Evolutionary conservation across 805 yeast species (phyloP), one percentile per base, ranked within the genome.

Genomic region (Maudiozyma turicensis): DNA sequence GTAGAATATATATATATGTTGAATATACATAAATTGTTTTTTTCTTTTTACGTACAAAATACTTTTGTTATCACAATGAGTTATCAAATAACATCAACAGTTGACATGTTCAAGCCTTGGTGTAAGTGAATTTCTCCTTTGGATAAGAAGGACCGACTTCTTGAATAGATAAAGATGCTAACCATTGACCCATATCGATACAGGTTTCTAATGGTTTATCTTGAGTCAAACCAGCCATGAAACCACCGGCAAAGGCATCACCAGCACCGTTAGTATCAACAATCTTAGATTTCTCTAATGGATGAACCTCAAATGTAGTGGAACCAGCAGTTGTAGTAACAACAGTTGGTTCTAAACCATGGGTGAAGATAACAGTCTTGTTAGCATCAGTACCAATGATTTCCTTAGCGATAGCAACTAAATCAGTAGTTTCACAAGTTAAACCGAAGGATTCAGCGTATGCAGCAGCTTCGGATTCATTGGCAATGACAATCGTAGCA

Each of bases 241-340:
- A 90, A 51, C 98, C 98, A 61, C 93, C 95, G 49, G 97, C 98
- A 65, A 91, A 91, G 11, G 97, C 96, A 67, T 91, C 97, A 70
- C 98, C 98, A 44, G 98, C 98, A 74, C 99, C 99, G 73, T 91
- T 93, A 63, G 98, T 87, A 74, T 93, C 99, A 51, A 77, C 82
- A 52, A 93, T 77, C 69, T 83, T 75, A 43, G 76, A 70, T 43
- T 78, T 59, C 40, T 78, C 84, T 63, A 93, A 78, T 51, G 82
- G 78, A 58, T 79, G 84, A 49, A 93, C 96, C 46, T 84, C 75
- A 74, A 67, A 82, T 39, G 75, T 66, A 38, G 74, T 59, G 41
- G 70, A 57, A 46, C 68, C 67, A 57, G 78, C 75, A 64, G 80
- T 77, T 44, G 79, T 67, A 53, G 83, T 95, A 34, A 83, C 78